Base-by-base conservation (phyloP, 73 alveolate genomes). In the Paramecium biaurelia region DNA sequence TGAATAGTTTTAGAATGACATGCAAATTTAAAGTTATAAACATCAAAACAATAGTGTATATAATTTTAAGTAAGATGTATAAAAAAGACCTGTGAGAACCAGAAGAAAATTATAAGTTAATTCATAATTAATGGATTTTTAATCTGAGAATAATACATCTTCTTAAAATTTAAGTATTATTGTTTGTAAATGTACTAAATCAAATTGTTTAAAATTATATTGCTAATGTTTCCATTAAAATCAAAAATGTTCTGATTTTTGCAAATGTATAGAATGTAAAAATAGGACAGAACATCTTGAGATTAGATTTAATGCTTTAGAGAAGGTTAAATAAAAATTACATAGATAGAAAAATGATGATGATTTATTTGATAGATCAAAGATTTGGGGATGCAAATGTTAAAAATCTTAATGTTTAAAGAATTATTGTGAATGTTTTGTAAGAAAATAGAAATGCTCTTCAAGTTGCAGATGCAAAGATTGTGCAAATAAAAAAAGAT, bases 361-460 rank as follows among this genome's bases (percentile, higher is more conserved):
- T 11, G 84, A 67, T 67, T n/a, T 67, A 30, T 67, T 67, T 32
- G 84, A 67, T 67, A 67, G 28, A 30, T 32, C 49, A 26, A 23
- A 24, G 28, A 14, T 67, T 26, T 67, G 84, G 84, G 84, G 84
- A 24, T 67, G 84, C 11, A 67, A 67, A 14, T 67, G 84, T 26
- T 7, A 67, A 14, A 67, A 67, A 24, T 30, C 49, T 10, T 32
- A 32, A 67, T 67, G 84, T 24, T 26, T 0, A 24, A 67, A 67
- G 45, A 67, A 67, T 67, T 67, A 67, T 67, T 67, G 84, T 67
- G 84, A 67, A 67, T 67, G 84, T 24, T 67, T 30, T 67, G 14
- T 30, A 0, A 67, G 84, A 67, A 30, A 26, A 4, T 32, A 67
- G 45, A 67, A 67, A 67, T 67, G 84, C 11, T 30, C 84, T 14